Evolutionary conservation across 495 filamentous ascomycete genomes (phyloP).

Genomic region (Antarctomyces pellizariae): DNA sequence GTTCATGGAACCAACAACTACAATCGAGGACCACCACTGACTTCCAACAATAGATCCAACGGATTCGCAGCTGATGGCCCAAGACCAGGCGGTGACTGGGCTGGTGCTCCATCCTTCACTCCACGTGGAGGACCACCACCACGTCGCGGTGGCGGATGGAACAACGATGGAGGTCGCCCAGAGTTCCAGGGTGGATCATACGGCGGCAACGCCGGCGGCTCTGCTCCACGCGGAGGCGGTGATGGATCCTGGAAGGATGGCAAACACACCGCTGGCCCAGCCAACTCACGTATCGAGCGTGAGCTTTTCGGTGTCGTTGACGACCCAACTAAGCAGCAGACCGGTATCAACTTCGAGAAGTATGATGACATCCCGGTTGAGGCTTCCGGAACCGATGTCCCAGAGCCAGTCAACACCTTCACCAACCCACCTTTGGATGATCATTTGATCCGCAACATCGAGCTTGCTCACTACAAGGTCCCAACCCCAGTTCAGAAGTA

Average conservation of each 20-base stretch:
- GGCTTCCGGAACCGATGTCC: conserved; percentile 81
- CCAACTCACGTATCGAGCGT: conserved; percentile 75
- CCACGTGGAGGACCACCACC: conserved; percentile 19
- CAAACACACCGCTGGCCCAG: conserved; percentile 77
- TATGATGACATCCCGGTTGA: conserved; percentile 99
- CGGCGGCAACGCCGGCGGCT: conserved; percentile 25
- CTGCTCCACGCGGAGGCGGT: conserved; percentile 49
- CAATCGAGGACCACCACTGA: conserved; percentile 1
- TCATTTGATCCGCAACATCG: conserved; percentile 78
- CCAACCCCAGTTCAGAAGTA: conserved; percentile 97
- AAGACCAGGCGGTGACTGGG: conserved; percentile 32
- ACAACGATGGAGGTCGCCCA: conserved; percentile 5
- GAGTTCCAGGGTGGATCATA: conserved; percentile 45
- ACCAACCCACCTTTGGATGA: conserved; percentile 85
- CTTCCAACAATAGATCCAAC: conserved; percentile 8
- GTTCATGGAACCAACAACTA: conserved; percentile 8
- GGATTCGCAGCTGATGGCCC: conserved; percentile 28
- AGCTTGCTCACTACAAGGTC: conserved; percentile 74
- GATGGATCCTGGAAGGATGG: conserved; percentile 93
- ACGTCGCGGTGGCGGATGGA: conserved; percentile 5
- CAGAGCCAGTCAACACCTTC: conserved; percentile 75
- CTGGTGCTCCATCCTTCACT: conserved; percentile 47
- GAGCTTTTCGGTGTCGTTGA: conserved; percentile 88
- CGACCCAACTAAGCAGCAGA: conserved; percentile 83
- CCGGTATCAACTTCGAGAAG: conserved; percentile 98